phyloP scores from a whole-genome alignment of 352 stramenopile species.

The Albugo candida region DNA sequence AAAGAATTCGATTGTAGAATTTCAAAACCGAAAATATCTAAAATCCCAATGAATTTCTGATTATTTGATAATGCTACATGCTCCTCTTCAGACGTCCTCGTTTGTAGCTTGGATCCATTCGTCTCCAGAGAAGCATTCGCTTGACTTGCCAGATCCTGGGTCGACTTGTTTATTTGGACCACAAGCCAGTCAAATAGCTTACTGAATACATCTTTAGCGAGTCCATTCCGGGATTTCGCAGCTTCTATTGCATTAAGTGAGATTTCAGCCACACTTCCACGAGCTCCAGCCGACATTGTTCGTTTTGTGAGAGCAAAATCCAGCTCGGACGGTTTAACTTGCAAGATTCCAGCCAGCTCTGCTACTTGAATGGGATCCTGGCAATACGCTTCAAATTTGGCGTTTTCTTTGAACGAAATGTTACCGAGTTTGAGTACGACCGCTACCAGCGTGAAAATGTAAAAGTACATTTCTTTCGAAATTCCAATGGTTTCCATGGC shows the following conservation, averaged over 20 bases:
- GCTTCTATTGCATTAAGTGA: conserved; percentile 62
- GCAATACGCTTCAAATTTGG: conserved; percentile 63
- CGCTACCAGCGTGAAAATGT: conserved; percentile 90
- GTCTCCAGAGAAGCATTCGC: conserved; percentile 3
- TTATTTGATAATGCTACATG: conserved; percentile 2
- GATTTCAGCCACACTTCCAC: conserved; percentile 74
- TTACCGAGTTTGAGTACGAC: conserved; percentile 96
- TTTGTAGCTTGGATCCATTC: conserved; percentile 10
- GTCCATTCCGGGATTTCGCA: conserved; percentile 82
- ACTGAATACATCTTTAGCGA: conserved; percentile 91
- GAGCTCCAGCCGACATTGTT: conserved; percentile 71
- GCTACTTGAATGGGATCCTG: conserved; percentile 38
- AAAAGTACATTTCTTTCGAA: conserved; percentile 72
- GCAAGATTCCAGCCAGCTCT: conserved; percentile 64
- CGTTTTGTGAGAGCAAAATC: conserved; percentile 79
- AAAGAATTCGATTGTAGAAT: conserved; percentile 86
- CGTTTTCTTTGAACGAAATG: conserved; percentile 81
- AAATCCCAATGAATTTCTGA: conserved; percentile 83
- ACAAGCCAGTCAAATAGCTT: conserved; percentile 96
- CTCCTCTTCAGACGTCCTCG: not conserved
- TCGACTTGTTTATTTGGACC: conserved; percentile 81
- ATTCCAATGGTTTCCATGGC: conserved; percentile 87
- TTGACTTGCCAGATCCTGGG: conserved; percentile 35
- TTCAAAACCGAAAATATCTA: conserved; percentile 97
- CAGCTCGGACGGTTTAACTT: conserved; percentile 63